A percentile compares a stretch with the other conserved stretches of the same genome.
Conservation (phyloP, 2,329 filamentous ascomycete genomes). For the Xylariaceae sp. region DNA sequence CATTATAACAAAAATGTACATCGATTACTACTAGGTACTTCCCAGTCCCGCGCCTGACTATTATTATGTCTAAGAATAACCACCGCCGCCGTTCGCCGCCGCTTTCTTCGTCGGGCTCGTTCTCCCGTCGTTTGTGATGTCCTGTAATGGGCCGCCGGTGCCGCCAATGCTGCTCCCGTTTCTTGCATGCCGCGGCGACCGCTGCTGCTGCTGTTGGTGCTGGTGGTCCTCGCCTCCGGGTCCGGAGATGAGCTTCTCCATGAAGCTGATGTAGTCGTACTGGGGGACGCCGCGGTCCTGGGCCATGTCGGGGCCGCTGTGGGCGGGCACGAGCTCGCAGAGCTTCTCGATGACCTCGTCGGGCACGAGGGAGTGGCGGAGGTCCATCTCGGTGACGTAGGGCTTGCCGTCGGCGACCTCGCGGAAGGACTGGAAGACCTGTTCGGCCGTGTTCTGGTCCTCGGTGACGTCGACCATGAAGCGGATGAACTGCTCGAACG, state of each 20-base stretch:
- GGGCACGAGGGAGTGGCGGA: slow-evolving; percentile 90
- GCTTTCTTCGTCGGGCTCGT: slow-evolving; percentile 35
- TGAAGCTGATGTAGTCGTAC: slow-evolving; percentile 96
- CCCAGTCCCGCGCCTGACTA: not conserved
- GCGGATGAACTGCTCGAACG: slow-evolving; percentile 97
- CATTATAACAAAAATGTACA: no score
- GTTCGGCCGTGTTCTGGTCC: slow-evolving; percentile 97
- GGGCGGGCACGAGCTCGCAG: slow-evolving; percentile 80
- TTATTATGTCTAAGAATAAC: slow-evolving; percentile 1
- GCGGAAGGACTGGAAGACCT: slow-evolving; percentile 96
- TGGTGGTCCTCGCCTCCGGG: not conserved
- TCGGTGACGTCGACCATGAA: slow-evolving; percentile 99
- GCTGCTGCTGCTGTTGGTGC: not conserved
- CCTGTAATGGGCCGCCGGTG: slow-evolving; percentile 33
- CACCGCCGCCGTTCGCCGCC: slow-evolving; percentile 13
- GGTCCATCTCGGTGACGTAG: slow-evolving; percentile 96
- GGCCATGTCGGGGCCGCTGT: slow-evolving; percentile 82
- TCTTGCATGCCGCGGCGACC: no score
- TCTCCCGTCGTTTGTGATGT: slow-evolving; percentile 34
- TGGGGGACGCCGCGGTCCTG: slow-evolving; percentile 83
- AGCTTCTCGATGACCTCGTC: slow-evolving; percentile 97
- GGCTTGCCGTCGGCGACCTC: slow-evolving; percentile 98
- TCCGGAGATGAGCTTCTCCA: slow-evolving; percentile 75
- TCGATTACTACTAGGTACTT: no score
- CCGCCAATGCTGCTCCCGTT: no score